phyloP scores from a whole-genome alignment of 1,139 yeast species.

The Candida glucosophila region DNA sequence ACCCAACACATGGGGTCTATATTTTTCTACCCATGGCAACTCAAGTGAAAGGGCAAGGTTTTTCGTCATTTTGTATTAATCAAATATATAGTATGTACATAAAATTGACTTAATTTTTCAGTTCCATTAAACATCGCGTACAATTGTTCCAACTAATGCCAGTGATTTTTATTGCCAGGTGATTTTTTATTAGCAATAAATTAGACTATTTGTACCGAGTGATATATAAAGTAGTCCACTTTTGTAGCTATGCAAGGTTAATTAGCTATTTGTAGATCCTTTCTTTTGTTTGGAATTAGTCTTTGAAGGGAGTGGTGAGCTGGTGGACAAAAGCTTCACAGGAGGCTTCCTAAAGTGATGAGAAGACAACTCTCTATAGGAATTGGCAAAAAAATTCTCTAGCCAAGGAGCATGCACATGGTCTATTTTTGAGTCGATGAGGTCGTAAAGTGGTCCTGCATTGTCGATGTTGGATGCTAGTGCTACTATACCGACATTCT shows the following conservation, averaged over 20 bases:
- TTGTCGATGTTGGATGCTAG: constrained; percentile 14
- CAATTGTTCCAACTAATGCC: too few species aligned
- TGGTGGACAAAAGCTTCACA: constrained; percentile 29
- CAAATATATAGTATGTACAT: not conserved
- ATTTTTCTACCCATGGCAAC: constrained; percentile 83
- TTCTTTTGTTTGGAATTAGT: constrained; percentile 15
- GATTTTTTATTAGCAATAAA: not conserved
- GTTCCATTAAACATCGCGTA: too few species aligned
- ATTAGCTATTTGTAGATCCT: too few species aligned
- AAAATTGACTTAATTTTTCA: too few species aligned
- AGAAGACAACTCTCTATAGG: constrained; percentile 3
- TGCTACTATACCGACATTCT: constrained; percentile 22
- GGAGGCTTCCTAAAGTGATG: constrained; percentile 20
- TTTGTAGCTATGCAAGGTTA: too few species aligned
- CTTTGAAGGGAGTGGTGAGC: constrained; percentile 29
- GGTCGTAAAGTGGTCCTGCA: constrained; percentile 20
- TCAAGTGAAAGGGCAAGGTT: constrained; percentile 22
- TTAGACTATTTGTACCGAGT: too few species aligned
- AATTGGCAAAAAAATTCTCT: constrained; percentile 19
- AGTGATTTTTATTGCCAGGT: not conserved
- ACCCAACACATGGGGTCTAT: constrained; percentile 68
- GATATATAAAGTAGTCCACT: too few species aligned
- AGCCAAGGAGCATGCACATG: constrained; percentile 42
- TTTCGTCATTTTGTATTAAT: constrained; percentile 14
- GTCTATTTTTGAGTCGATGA: constrained; percentile 22